Evolutionary conservation across 768 basidiomycete genomes (phyloP).

Genomic region (Lyophyllum atratum): DNA sequence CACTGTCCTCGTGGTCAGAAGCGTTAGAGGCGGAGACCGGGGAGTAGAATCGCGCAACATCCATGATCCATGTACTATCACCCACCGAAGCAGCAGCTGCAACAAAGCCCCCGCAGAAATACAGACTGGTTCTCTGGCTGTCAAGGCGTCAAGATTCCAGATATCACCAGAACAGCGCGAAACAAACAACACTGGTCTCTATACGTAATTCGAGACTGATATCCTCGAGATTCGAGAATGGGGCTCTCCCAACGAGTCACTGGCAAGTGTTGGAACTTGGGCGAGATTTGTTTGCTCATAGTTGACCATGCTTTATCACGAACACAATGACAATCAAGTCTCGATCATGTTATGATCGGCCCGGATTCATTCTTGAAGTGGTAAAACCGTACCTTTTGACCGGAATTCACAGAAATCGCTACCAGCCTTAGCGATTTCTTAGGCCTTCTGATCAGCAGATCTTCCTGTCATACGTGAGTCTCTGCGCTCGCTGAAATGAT

Average conservation of each 20-base stretch:
- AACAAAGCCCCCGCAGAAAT: too few species aligned
- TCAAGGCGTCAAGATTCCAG: too few species aligned
- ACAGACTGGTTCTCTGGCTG: too few species aligned
- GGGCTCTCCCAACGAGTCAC: too few species aligned
- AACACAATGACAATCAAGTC: background rate
- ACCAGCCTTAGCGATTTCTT: background rate
- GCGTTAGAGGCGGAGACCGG: background rate
- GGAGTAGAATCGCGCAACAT: too few species aligned
- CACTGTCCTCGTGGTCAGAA: conserved; percentile 5
- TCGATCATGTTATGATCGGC: conserved; percentile 14
- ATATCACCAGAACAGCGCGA: too few species aligned
- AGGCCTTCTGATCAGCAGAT: conserved; percentile 18
- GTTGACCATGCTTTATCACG: conserved; percentile 6
- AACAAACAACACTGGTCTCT: too few species aligned
- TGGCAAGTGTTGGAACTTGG: too few species aligned
- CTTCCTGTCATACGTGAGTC: conserved; percentile 4
- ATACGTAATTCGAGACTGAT: too few species aligned
- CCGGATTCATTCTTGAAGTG: conserved; percentile 13
- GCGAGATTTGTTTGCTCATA: background rate
- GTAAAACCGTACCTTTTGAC: conserved; percentile 18
- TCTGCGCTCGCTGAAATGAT: background rate
- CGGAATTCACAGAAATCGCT: conserved; percentile 12
- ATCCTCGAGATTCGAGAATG: too few species aligned
- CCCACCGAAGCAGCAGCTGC: too few species aligned
- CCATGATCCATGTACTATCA: too few species aligned